Base-by-base conservation (phyloP, 345 rosid species). In the Camelina sativa region DNA sequence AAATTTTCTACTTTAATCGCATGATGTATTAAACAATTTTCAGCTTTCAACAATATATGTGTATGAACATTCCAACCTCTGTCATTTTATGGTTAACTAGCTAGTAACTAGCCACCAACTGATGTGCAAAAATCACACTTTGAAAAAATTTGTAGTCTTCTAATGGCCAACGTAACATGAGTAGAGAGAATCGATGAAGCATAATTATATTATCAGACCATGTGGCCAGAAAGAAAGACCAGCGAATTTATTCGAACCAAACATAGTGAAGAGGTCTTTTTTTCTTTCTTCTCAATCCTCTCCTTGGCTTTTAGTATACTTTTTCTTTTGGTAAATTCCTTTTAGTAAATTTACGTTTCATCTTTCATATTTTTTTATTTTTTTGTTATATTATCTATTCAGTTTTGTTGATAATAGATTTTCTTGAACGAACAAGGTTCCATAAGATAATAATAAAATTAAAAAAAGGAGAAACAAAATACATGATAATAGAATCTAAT, bases 231-330 rank as follows among this genome's bases (percentile, higher is more conserved):
- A 44, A 32, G 34, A 57, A 20, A 55, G 41, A 41, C 53, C 12
- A 28, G 23, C 35, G 22, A 58, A 70, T 46, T 58, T 44, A 69
- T 56, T 69, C 56, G 65, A 57, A 57, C 43, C 73, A 8, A 12
- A 58, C 8, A 12, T 19, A 46, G 56, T 46, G 74, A 57, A 10
- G 55, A 58, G 8, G 13, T 25, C 52, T 55, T 68, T 22, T 13
- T 38, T 15, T 32, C 8, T 34, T 34, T 34, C 8, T 34, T 34
- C 28, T 55, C 62, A 55, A 12, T 13, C 13, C 13, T 43, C 30
- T 11, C 32, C 32, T 61, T 37, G 15, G n/a, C 47, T 38, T 40
- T 59, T 59, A 4, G 4, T 10, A 13, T 44, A 44, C 17, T 9
- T 10, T 17, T 35, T 61, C 37, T 17, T 19, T 60, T 60, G 63